These are phyloP conservation scores for Vanrija pseudolonga DNA, from an alignment of 1,284 basidiomycete species.

Conservation along the genomic window DNA sequence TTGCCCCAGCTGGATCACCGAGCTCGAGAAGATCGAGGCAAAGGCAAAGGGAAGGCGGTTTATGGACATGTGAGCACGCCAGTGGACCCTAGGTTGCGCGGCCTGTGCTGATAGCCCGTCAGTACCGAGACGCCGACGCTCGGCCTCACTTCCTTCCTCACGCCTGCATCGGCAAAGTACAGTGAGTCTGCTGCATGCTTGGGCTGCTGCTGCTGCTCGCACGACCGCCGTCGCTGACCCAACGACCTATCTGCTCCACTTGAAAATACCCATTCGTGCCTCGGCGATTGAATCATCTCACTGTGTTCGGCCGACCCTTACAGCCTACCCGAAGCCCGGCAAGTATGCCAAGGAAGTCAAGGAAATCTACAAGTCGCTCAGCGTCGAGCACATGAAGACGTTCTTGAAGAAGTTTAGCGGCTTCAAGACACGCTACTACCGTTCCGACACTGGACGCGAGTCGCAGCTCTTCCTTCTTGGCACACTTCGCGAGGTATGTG, in stretches of 20 bases:
- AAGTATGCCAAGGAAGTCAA: constrained; percentile 38
- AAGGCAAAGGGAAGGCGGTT: constrained; percentile 63
- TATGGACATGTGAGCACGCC: constrained; percentile 70
- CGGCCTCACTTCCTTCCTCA: constrained; percentile 43
- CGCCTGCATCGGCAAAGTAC: constrained; percentile 41
- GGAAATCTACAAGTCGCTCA: constrained; percentile 33
- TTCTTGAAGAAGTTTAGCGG: constrained; percentile 67
- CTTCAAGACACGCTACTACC: constrained; percentile 52
- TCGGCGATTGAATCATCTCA: too few relatives aligned
- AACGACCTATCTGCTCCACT: not conserved
- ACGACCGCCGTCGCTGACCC: not conserved
- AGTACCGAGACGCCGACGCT: constrained; percentile 71
- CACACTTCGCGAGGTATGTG: constrained; percentile 62
- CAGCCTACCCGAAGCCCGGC: constrained; percentile 42
- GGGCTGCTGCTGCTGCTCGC: not conserved
- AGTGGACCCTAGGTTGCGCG: not conserved
- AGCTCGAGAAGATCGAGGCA: constrained; percentile 77
- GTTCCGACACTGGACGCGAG: constrained; percentile 63
- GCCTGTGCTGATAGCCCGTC: constrained; percentile 4
- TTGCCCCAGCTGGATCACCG: constrained; percentile 64
- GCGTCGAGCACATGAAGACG: constrained; percentile 51
- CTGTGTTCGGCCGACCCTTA: too few relatives aligned
- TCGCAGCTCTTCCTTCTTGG: constrained; percentile 77
- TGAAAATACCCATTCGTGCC: too few relatives aligned
- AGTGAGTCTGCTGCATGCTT: constrained; percentile 20